Evolutionary conservation across 495 filamentous ascomycete genomes (phyloP), one percentile per base, ranked within the genome.

Genomic region (Cercophora scortea): DNA sequence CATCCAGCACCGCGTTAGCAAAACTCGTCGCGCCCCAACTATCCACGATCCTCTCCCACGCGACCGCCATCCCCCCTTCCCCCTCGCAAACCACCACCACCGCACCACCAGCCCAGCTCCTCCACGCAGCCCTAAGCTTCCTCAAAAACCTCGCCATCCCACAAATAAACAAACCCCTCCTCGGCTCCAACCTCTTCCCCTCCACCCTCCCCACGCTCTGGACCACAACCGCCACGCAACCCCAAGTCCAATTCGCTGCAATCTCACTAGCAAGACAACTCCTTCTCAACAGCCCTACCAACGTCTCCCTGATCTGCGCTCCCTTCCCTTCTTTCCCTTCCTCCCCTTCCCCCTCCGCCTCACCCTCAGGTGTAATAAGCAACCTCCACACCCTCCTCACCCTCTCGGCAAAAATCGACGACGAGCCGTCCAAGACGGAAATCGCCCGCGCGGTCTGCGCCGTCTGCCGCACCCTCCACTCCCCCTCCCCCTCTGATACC

Each of bases 121-220:
- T 86, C 3, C 86, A 89, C 63, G 78, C 85, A 8, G 71, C 75
- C 5, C 73, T 89, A 8, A 79, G 85, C n/a, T 88, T 90, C 57
- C 69, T 90, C 49, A 91, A 88, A 60, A 92, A 93, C 58, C 73
- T 92, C 3, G 84, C 86, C 35, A 82, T 92, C 51, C 79, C 85
- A 2, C 61, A 71, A 8, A 68, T 70, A 6, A 90, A 90, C 58
- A 87, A 85, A 50, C 48, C 66, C 32, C 56, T 64, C 8, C 65
- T 92, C 5, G 86, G 79, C 8, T 70, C 78, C 12, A 55, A 62
- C 11, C 55, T 61, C 10, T 55, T 65, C 13, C 39, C 78, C 6
- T 59, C 70, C 25, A 68, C 77, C 1, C 72, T 89, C 17, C 80
- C 86, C 2, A 71, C 68, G 0, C 67, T 89, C 42, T 85, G 85